Percentiles rank a stretch among this genome's conserved stretches.
Evolutionary conservation across 1,139 yeast genomes (phyloP).

Genomic region (Candida smagusa): DNA sequence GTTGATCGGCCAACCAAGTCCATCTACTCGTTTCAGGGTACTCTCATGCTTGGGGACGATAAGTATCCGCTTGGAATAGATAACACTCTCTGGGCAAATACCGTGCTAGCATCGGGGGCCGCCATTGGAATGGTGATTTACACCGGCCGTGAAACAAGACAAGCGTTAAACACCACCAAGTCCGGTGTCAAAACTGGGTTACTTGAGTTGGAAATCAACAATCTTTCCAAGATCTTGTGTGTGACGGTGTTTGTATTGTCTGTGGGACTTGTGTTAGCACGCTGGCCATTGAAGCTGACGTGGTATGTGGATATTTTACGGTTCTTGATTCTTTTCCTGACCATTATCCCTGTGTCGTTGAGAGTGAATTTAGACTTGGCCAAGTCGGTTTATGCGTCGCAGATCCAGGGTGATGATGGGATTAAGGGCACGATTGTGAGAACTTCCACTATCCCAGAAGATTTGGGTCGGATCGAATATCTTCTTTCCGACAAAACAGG

Average conservation of each 20-base stretch:
- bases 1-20: slow-evolving; percentile 80
- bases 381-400: slow-evolving; percentile 92
- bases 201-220: slow-evolving; percentile 86
- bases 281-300: slow-evolving; percentile 52
- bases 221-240: slow-evolving; percentile 83
- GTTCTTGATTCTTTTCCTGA: slow-evolving; percentile 84
- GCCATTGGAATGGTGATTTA: slow-evolving; percentile 85
- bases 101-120: slow-evolving; percentile 91
- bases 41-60: slow-evolving; percentile 47
- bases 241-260: slow-evolving; percentile 79
- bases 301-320: slow-evolving; percentile 94
- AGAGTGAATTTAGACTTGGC: slow-evolving; percentile 95
- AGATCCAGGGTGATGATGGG: slow-evolving; percentile 80
- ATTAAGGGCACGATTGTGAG: slow-evolving; percentile 90
- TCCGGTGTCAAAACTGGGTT: slow-evolving; percentile 91
- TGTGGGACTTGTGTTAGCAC: slow-evolving; percentile 69
- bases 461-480: slow-evolving; percentile 92
- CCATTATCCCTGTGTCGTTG: slow-evolving; percentile 93
- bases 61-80: slow-evolving; percentile 75
- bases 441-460: slow-evolving; percentile 97
- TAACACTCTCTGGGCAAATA: slow-evolving; percentile 96
- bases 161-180: slow-evolving; percentile 85
- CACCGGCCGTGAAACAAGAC: slow-evolving; percentile 92
- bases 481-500: slow-evolving; percentile 94
- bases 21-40: slow-evolving; percentile 79